phyloP scores from a whole-genome alignment of 1,284 basidiomycete genomes.

The Cutaneotrichosporon dermatis region DNA sequence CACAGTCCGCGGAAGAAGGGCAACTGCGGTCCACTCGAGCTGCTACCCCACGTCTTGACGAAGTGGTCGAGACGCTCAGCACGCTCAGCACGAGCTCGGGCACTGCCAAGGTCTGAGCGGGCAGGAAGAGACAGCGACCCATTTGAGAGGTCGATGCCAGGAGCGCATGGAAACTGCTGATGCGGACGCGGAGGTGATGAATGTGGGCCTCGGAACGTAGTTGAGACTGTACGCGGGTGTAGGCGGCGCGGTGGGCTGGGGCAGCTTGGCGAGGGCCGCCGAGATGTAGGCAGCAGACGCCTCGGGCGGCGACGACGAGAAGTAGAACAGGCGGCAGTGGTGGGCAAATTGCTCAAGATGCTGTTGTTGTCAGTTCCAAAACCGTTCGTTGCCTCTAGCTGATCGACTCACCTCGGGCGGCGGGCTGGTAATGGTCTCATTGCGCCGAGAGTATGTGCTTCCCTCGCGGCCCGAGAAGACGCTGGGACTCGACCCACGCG shows the following conservation, averaged over 20 bases:
- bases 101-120: constrained; percentile 23
- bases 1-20: constrained; percentile 45
- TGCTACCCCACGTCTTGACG: constrained; percentile 35
- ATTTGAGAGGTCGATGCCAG: constrained; percentile 33
- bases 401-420: constrained; percentile 24
- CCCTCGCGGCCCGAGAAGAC: constrained; percentile 31
- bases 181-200: constrained; percentile 39
- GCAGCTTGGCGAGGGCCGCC: constrained; percentile 32
- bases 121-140: constrained; percentile 33
- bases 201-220: constrained; percentile 42
- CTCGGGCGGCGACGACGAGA: constrained; percentile 26
- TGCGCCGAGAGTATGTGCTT: constrained; percentile 19
- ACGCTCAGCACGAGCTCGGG: constrained; percentile 30
- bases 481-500: constrained; percentile 3
- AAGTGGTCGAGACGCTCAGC: constrained; percentile 30
- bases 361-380: constrained; percentile 14
- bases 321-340: constrained; percentile 42
- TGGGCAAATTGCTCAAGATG: constrained; percentile 38
- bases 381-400: no score
- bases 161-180: constrained; percentile 42
- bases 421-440: constrained; percentile 27
- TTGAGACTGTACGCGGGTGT: constrained; percentile 39
- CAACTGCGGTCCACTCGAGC: constrained; percentile 33
- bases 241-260: constrained; percentile 41
- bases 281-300: constrained; percentile 36